phyloP scores from a whole-genome alignment of 1,139 yeast species.

The Debaryomyces sp. region DNA sequence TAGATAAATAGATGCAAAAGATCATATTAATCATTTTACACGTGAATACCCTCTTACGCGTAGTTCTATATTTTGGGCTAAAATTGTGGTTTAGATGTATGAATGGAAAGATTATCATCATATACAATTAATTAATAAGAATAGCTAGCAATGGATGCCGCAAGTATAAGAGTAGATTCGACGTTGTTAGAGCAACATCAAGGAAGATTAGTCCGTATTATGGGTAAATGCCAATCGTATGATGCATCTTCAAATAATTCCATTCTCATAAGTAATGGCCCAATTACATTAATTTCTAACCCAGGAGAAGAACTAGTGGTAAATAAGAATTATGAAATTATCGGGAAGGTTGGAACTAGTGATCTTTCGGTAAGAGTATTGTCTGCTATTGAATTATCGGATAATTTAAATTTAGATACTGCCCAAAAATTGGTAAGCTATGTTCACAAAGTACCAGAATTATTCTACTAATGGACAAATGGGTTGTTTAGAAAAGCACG shows the following conservation, averaged over 20 bases:
- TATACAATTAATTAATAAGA: not conserved
- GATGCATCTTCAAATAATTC: slow-evolving; percentile 34
- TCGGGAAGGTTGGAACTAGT: slow-evolving; percentile 51
- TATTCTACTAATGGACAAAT: slow-evolving; percentile 27
- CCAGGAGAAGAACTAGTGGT: slow-evolving; percentile 31
- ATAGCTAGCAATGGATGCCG: slow-evolving; percentile 38
- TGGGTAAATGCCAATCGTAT: slow-evolving; percentile 43
- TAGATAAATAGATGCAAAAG: slow-evolving; percentile 4
- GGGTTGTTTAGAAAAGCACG: not conserved
- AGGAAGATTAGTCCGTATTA: slow-evolving; percentile 44
- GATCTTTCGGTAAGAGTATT: slow-evolving; percentile 42
- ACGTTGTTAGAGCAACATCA: slow-evolving; percentile 37
- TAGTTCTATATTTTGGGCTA: not conserved
- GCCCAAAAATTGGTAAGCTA: slow-evolving; percentile 41
- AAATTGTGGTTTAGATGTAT: not conserved
- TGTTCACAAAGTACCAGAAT: slow-evolving; percentile 47
- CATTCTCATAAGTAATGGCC: slow-evolving; percentile 38
- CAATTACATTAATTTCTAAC: slow-evolving; percentile 30
- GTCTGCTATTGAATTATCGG: slow-evolving; percentile 46
- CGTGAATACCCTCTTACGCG: slow-evolving; percentile 3
- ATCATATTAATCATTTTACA: not conserved
- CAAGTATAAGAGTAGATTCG: slow-evolving; percentile 48
- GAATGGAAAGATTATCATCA: not conserved
- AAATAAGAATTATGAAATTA: slow-evolving; percentile 52
- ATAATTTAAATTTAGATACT: slow-evolving; percentile 40